Evolutionary conservation across 139 green algal genomes (phyloP), one percentile per base, ranked within the genome.

Genomic region (Coelastrella sp.): DNA sequence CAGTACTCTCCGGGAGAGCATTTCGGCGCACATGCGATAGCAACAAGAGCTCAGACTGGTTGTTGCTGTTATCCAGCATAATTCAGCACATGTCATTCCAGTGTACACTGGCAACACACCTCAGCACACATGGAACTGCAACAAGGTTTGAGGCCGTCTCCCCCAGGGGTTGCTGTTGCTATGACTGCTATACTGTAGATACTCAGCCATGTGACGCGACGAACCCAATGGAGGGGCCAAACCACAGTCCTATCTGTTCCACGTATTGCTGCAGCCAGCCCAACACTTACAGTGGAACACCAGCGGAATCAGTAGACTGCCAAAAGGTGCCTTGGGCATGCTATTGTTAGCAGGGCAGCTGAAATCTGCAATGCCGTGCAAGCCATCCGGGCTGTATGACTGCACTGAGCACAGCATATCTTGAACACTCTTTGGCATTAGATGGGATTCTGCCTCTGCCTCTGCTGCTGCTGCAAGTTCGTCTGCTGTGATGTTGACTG

Each of bases 231-330:
- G 32, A 47, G 32, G 32, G 32, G 32, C 32, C 32, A 47, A 47
- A 47, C 32, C 32, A 47, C 32, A 47, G 32, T 47, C 32, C 32
- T 47, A 47, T 19, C 10, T 71, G 11, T 71, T 71, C 61, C 11
- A 71, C 61, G 8, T 71, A 19, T 10, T 19, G 10, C 61, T 10
- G 11, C 61, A 19, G 61, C 61, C 61, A 19, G 0, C 11, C 11
- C 61, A 71, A 19, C 16, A 76, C 81, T 87, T 57, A 87, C 81
- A 76, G 32, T 87, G 81, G 11, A 87, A 87, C 81, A 87, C 81
- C 60, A 87, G 59, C 10, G 81, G 81, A n/a, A 87, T 64, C 6
- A 32, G 6, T 5, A 87, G 66, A 6, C 19, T 20, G 16, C 19
- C 61, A 54, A 85, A 22, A 54, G 11, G 19, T 76, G 61, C 60